Conservation (phyloP, 495 filamentous ascomycete species). For the Hypoxylon lenormandii region DNA sequence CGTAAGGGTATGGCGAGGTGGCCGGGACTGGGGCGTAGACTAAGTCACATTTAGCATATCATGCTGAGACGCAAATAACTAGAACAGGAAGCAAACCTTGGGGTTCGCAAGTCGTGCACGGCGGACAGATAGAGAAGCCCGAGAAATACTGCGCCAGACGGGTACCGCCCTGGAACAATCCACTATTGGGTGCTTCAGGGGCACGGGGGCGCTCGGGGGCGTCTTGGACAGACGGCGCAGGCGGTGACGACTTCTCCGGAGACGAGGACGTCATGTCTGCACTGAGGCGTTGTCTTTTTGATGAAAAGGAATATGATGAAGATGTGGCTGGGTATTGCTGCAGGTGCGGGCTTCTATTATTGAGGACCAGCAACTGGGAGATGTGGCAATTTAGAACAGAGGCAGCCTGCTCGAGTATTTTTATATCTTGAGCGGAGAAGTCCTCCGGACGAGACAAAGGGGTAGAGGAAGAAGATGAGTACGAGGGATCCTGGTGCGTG, state of each 20-base stretch:
- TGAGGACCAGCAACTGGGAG: slow-evolving; percentile 45
- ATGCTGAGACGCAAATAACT: slow-evolving; percentile 4
- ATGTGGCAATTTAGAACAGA: slow-evolving; percentile 49
- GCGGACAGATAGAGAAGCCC: slow-evolving; percentile 55
- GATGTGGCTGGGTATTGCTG: slow-evolving; percentile 38
- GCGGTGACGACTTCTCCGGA: slow-evolving; percentile 57
- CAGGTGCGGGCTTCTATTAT: slow-evolving; percentile 46
- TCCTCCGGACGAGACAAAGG: slow-evolving; percentile 47
- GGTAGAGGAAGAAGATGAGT: slow-evolving; percentile 47
- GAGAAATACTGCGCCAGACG: slow-evolving; percentile 57
- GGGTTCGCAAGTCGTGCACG: slow-evolving; percentile 57
- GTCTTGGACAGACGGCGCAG: slow-evolving; percentile 44
- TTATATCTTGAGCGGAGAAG: slow-evolving; percentile 52
- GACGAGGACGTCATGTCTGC: slow-evolving; percentile 45
- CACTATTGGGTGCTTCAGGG: slow-evolving; percentile 34
- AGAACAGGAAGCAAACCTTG: slow-evolving; percentile 49
- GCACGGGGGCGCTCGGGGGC: slow-evolving; percentile 39
- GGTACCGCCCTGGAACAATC: slow-evolving; percentile 47
- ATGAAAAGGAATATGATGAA: slow-evolving; percentile 38
- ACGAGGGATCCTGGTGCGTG: slow-evolving; percentile 54
- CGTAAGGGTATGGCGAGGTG: slow-evolving; percentile 52
- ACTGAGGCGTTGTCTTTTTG: slow-evolving; percentile 55
- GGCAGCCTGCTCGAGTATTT: slow-evolving; percentile 57
- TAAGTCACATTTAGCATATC: slow-evolving; percentile 47
- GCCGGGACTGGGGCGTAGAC: slow-evolving; percentile 51